These are phyloP conservation scores for Diaporthe caulivora DNA, from an alignment of 2,329 filamentous ascomycete species.

Conservation along the genomic window DNA sequence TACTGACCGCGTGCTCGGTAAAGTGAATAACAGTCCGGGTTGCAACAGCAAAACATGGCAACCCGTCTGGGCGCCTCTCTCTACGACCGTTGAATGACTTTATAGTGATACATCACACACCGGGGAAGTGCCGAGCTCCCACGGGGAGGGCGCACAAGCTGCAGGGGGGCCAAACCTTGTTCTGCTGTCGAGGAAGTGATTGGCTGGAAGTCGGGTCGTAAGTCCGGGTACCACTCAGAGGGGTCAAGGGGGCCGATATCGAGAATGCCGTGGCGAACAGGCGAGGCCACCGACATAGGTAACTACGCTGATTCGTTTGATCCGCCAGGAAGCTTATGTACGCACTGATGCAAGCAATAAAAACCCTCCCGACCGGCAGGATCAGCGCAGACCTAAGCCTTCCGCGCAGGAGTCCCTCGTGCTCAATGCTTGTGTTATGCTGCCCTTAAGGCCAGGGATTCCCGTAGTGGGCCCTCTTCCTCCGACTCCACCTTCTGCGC, in stretches of 20 bases:
- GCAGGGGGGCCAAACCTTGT: conserved; percentile 18
- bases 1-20: neutral
- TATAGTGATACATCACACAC: conserved; percentile 7
- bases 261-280: neutral
- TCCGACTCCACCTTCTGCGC: conserved; percentile 12
- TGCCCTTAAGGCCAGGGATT: neutral
- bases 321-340: neutral
- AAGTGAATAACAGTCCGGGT: neutral
- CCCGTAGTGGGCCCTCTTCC: conserved; percentile 9
- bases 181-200: neutral
- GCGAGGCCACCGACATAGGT: neutral
- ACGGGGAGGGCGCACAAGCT: neutral
- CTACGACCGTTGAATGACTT: neutral
- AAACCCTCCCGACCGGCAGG: neutral
- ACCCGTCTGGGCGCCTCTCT: neutral
- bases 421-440: neutral
- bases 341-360: neutral
- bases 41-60: conserved; percentile 1
- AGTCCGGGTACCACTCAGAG: neutral
- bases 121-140: conserved; percentile 17
- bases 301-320: neutral
- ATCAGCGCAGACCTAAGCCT: conserved; percentile 13
- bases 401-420: conserved; percentile 10
- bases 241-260: neutral
- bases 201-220: neutral